A percentile compares a stretch with the other conserved stretches of the same genome.
These are phyloP conservation scores for Fusarium guadeloupense DNA, from an alignment of 2,329 filamentous ascomycete species.

Conservation along the genomic window DNA sequence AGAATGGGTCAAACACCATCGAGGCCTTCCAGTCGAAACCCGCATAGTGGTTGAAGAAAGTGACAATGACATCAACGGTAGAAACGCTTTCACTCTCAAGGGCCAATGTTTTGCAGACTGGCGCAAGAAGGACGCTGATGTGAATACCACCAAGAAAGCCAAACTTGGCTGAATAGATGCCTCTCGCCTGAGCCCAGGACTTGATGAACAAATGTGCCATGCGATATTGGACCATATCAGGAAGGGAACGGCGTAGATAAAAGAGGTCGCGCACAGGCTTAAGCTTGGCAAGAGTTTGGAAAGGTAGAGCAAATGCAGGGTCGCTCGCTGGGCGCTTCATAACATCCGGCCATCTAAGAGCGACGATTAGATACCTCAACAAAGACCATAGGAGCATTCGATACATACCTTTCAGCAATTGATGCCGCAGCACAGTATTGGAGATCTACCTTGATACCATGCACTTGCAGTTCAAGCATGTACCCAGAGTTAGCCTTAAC, in stretches of 20 bases:
- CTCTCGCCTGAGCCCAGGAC: constrained; percentile 68
- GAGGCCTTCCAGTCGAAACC: constrained; percentile 66
- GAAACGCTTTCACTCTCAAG: constrained; percentile 50
- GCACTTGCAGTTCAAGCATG: constrained; percentile 71
- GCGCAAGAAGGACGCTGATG: constrained; percentile 68
- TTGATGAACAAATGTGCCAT: constrained; percentile 68
- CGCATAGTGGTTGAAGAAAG: constrained; percentile 72
- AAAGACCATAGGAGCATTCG: neutral
- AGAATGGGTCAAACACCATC: constrained; percentile 68
- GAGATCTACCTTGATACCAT: constrained; percentile 67
- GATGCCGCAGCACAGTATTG: constrained; percentile 71
- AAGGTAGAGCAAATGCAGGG: constrained; percentile 63
- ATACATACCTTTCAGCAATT: constrained; percentile 59
- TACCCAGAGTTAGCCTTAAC: constrained; percentile 67
- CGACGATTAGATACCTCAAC: neutral
- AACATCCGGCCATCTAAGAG: constrained; percentile 55
- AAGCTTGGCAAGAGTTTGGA: constrained; percentile 66
- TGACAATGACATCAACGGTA: constrained; percentile 61
- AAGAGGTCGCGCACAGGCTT: constrained; percentile 71
- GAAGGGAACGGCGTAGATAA: constrained; percentile 68
- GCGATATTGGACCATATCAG: constrained; percentile 66
- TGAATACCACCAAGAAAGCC: constrained; percentile 73
- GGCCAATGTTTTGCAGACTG: constrained; percentile 65
- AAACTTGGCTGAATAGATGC: constrained; percentile 71
- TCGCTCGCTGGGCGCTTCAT: constrained; percentile 60